A percentile compares a stretch with the other conserved stretches of the same genome.
phyloP scores from a whole-genome alignment of 2,329 filamentous ascomycete species.

The Xylaria multiplex region DNA sequence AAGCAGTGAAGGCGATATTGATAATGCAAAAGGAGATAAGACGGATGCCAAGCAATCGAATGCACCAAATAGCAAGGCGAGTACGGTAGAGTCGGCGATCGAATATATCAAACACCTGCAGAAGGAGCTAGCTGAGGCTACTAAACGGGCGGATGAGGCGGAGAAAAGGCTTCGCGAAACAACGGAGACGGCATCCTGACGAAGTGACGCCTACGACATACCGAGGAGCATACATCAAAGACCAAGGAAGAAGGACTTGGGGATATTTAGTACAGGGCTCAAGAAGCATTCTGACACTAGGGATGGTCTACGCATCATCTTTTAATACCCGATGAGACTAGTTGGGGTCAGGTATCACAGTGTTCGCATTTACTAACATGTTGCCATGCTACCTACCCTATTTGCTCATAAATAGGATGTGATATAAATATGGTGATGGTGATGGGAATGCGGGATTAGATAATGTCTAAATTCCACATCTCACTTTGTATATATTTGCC shows the following conservation, averaged over 20 bases:
- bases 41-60: slow-evolving; percentile 55
- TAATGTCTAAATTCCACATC: slow-evolving; percentile 10
- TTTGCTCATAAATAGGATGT: slow-evolving; percentile 1
- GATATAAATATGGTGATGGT: slow-evolving; percentile 1
- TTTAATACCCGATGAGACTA: slow-evolving; percentile 2
- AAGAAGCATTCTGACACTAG: slow-evolving; percentile 4
- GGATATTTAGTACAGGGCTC: not conserved
- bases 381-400: slow-evolving; percentile 3
- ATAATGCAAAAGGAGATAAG: slow-evolving; percentile 56
- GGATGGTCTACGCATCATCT: slow-evolving; percentile 3
- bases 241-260: not conserved
- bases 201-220: not conserved
- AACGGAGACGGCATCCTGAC: slow-evolving; percentile 10
- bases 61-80: slow-evolving; percentile 87
- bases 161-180: slow-evolving; percentile 66
- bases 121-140: slow-evolving; percentile 74
- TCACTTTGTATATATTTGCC: slow-evolving; percentile 19
- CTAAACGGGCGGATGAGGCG: slow-evolving; percentile 69
- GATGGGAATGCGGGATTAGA: slow-evolving; percentile 5
- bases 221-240: not conserved
- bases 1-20: slow-evolving; percentile 57
- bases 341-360: slow-evolving; percentile 1
- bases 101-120: slow-evolving; percentile 91
- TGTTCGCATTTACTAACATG: not conserved
- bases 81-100: slow-evolving; percentile 96